Evolutionary conservation across 2,329 filamentous ascomycete genomes (phyloP).

Genomic region (Hymenoscyphus salicellus): DNA sequence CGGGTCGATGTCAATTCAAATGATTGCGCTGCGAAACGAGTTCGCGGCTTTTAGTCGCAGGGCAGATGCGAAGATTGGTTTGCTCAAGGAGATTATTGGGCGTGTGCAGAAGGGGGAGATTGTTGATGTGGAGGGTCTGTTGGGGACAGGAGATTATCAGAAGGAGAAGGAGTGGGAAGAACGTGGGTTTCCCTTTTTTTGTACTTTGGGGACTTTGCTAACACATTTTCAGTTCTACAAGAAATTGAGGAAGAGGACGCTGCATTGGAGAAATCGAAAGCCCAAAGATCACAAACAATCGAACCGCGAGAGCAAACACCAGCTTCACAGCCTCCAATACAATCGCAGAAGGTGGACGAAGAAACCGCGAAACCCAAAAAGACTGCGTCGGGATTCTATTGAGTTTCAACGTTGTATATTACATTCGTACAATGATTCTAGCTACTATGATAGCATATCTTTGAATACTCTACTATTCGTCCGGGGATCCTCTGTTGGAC

Average conservation of each 20-base stretch:
- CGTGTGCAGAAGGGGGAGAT: slow-evolving; percentile 68
- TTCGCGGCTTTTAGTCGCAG: slow-evolving; percentile 69
- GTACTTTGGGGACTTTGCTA: neutral
- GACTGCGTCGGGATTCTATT: slow-evolving; percentile 4
- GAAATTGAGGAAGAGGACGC: slow-evolving; percentile 65
- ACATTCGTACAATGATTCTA: slow-evolving; percentile 27
- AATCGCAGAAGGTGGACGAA: neutral
- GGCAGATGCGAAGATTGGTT: slow-evolving; percentile 73
- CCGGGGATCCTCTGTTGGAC: slow-evolving; percentile 20
- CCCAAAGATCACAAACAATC: slow-evolving; percentile 25
- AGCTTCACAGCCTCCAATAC: neutral
- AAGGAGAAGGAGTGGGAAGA: slow-evolving; percentile 87
- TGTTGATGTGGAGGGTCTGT: slow-evolving; percentile 77
- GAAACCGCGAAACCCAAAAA: slow-evolving; percentile 3
- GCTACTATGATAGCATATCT: slow-evolving; percentile 55
- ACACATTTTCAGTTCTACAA: slow-evolving; percentile 52
- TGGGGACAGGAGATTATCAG: slow-evolving; percentile 74
- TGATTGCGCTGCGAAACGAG: slow-evolving; percentile 76
- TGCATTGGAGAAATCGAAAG: slow-evolving; percentile 37
- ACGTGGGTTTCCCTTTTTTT: slow-evolving; percentile 48
- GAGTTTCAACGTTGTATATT: slow-evolving; percentile 23
- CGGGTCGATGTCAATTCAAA: slow-evolving; percentile 92
- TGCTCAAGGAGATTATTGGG: slow-evolving; percentile 73
- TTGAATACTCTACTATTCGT: slow-evolving; percentile 47
- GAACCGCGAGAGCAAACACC: neutral